Evolutionary conservation across 306 rosid species (phyloP).

Genomic region (Cucurbita argyrosperma): DNA sequence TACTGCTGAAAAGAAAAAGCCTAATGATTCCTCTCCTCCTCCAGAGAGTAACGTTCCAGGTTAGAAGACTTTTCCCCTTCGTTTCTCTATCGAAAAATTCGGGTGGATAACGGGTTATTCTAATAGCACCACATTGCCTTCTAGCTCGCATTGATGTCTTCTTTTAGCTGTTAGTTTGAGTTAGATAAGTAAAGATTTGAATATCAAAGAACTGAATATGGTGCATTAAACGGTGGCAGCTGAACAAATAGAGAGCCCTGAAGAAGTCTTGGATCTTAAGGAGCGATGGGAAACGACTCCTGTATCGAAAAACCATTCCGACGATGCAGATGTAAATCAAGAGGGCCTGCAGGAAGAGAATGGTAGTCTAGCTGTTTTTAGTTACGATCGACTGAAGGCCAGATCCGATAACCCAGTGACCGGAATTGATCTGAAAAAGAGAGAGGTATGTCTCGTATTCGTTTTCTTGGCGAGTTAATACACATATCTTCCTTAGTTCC

Average conservation of each 20-base stretch:
- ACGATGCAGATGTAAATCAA: constrained; percentile 42
- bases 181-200: background rate
- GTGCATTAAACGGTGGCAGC: constrained; percentile 9
- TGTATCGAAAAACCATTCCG: constrained; percentile 30
- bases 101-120: background rate
- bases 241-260: constrained; percentile 44
- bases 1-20: constrained; percentile 71
- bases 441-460: constrained; percentile 54
- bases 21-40: constrained; percentile 60
- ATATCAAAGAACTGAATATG: background rate
- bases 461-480: constrained; percentile 3
- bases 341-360: constrained; percentile 28
- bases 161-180: background rate
- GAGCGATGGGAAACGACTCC: constrained; percentile 39
- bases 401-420: constrained; percentile 67
- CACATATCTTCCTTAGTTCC: background rate
- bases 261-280: constrained; percentile 46
- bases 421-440: constrained; percentile 75
- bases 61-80: constrained; percentile 19
- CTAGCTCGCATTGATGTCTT: background rate
- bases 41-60: constrained; percentile 43
- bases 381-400: constrained; percentile 77
- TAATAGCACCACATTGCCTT: background rate
- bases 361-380: constrained; percentile 28
- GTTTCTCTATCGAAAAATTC: background rate